Percentiles rank a stretch among this genome's conserved stretches.
These are phyloP conservation scores for Eucalyptus globulus DNA, from an alignment of 345 rosid species.

Conservation along the genomic window DNA sequence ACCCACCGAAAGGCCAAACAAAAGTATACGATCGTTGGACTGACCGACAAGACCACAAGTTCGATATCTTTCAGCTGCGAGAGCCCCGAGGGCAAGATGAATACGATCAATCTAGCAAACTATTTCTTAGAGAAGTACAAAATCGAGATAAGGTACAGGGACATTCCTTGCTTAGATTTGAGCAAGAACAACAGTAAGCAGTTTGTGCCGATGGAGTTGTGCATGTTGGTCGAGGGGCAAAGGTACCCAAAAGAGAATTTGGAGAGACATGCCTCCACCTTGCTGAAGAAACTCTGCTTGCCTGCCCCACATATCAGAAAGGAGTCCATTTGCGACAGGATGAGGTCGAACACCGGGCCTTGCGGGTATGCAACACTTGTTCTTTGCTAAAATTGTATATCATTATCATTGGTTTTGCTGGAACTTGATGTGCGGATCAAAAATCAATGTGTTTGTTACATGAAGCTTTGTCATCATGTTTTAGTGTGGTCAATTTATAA, in stretches of 20 bases:
- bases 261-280: slow-evolving; percentile 16
- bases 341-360: slow-evolving; percentile 41
- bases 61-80: slow-evolving; percentile 16
- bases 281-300: slow-evolving; percentile 37
- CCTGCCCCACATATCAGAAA: slow-evolving; percentile 31
- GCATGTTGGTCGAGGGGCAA: slow-evolving; percentile 69
- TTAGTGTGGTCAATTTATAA: neutral
- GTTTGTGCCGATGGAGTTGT: slow-evolving; percentile 75
- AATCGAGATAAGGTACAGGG: slow-evolving; percentile 20
- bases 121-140: slow-evolving; percentile 52
- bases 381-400: neutral
- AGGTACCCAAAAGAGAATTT: slow-evolving; percentile 62
- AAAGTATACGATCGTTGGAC: slow-evolving; percentile 33
- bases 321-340: slow-evolving; percentile 32
- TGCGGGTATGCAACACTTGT: slow-evolving; percentile 38
- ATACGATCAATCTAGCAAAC: slow-evolving; percentile 19
- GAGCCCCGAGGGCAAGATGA: slow-evolving; percentile 31
- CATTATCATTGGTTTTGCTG: neutral
- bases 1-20: slow-evolving; percentile 60
- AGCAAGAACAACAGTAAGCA: slow-evolving; percentile 37
- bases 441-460: neutral
- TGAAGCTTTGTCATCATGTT: neutral
- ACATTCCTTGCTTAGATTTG: slow-evolving; percentile 69
- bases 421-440: neutral
- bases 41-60: slow-evolving; percentile 29